A percentile compares a stretch with the other conserved stretches of the same genome.
phyloP scores from a whole-genome alignment of 257 asterid genomes.

The Solanum chilense region DNA sequence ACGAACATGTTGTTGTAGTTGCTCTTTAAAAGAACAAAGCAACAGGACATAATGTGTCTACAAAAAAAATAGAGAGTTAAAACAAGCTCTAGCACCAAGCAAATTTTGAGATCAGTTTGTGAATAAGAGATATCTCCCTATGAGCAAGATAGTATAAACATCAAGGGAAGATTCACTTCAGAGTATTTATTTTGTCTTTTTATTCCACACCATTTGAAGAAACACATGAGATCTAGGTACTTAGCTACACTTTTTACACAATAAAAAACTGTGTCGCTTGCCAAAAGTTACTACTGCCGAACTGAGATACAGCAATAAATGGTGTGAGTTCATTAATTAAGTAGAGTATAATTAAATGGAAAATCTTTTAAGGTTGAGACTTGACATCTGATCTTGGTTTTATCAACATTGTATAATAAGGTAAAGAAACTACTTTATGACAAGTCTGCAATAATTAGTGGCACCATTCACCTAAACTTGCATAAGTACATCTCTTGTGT shows the following conservation, averaged over 20 bases:
- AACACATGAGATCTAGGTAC: background rate
- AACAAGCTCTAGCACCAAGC: background rate
- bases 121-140: background rate
- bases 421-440: background rate
- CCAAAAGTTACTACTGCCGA: background rate
- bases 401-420: background rate
- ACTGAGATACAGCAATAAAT: background rate
- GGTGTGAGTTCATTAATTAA: background rate
- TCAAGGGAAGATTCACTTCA: background rate
- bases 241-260: background rate
- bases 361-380: background rate
- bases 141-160: background rate
- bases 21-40: constrained; percentile 63
- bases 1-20: constrained; percentile 59
- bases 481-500: background rate
- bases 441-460: background rate
- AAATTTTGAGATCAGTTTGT: background rate
- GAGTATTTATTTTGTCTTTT: background rate
- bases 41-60: constrained; percentile 53
- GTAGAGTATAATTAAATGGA: background rate
- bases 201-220: background rate
- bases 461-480: background rate
- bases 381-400: background rate
- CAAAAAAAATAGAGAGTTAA: background rate
- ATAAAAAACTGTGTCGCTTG: background rate